These are phyloP conservation scores for Auricularia heimuer DNA, from an alignment of 768 basidiomycete genomes.

Conservation along the genomic window DNA sequence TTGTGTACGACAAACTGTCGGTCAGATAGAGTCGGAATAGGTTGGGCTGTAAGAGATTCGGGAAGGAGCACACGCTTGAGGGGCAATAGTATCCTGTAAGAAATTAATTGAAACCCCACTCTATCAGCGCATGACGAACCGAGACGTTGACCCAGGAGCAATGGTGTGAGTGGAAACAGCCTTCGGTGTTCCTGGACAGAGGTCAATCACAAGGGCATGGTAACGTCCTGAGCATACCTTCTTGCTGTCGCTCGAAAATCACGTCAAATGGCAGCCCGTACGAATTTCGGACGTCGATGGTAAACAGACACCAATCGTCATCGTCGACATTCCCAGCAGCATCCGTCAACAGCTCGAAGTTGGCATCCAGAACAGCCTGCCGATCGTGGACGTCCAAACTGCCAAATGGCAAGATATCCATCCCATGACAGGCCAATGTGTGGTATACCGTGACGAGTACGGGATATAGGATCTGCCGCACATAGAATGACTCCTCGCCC, in stretches of 20 bases:
- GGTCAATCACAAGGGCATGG: background rate
- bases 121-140: slow-evolving; percentile 34
- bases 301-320: slow-evolving; percentile 73
- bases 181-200: slow-evolving; percentile 27
- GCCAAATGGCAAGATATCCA: slow-evolving; percentile 70
- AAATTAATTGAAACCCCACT: background rate
- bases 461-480: slow-evolving; percentile 81
- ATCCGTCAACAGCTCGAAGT: slow-evolving; percentile 15
- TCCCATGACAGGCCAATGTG: slow-evolving; percentile 78
- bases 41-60: slow-evolving; percentile 42
- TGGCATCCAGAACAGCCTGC: slow-evolving; percentile 11
- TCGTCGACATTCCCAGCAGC: slow-evolving; percentile 18
- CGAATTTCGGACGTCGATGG: slow-evolving; percentile 83
- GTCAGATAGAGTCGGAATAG: slow-evolving; percentile 79
- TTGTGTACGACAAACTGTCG: slow-evolving; percentile 87
- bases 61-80: slow-evolving; percentile 60
- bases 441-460: slow-evolving; percentile 91
- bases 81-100: slow-evolving; percentile 52
- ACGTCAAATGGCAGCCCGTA: slow-evolving; percentile 91
- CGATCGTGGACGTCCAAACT: background rate
- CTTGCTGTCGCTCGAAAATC: slow-evolving; percentile 55
- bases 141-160: slow-evolving; percentile 79
- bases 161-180: slow-evolving; percentile 47
- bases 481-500: slow-evolving; percentile 54
- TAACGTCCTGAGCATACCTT: slow-evolving; percentile 31